phyloP scores from a whole-genome alignment of 2,329 filamentous ascomycete genomes.

The Diaporthe eres region DNA sequence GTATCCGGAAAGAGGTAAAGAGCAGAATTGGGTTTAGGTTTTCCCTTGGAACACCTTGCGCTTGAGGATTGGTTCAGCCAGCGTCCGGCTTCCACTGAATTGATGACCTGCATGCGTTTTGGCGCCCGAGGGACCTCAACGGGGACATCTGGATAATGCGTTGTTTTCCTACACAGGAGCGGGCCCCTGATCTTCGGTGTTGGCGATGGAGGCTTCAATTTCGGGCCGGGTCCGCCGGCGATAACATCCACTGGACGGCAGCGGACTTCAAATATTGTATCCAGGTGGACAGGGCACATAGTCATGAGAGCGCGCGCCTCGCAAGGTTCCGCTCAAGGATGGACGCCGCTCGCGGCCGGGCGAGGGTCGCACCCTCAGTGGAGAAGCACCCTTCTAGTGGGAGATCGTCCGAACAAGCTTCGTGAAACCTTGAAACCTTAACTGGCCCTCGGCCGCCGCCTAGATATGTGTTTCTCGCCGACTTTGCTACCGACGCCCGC shows the following conservation, averaged over 20 bases:
- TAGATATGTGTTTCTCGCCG: background rate
- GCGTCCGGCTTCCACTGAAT: background rate
- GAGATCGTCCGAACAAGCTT: conserved; percentile 31
- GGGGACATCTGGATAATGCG: background rate
- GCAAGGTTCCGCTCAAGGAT: conserved; percentile 22
- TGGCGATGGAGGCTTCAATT: conserved; percentile 3
- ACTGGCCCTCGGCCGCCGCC: background rate
- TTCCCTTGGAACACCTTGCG: conserved; percentile 14
- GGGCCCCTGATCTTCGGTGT: background rate
- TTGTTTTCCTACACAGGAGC: background rate
- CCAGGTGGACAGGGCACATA: background rate
- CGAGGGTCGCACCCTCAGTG: background rate
- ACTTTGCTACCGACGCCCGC: background rate
- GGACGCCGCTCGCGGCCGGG: background rate
- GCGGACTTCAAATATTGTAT: background rate
- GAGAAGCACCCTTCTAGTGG: conserved; percentile 2
- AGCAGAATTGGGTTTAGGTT: conserved; percentile 5
- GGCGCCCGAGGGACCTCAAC: background rate
- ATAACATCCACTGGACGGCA: background rate
- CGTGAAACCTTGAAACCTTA: conserved; percentile 23
- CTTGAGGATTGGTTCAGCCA: conserved; percentile 1
- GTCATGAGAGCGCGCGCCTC: conserved; percentile 31
- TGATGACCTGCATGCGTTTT: background rate
- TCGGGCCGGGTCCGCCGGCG: background rate
- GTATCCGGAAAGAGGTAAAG: background rate